Percentiles rank a stretch among this genome's conserved stretches.
Evolutionary conservation across 1,284 basidiomycete genomes (phyloP).

Genomic region (Vanrija humicola): DNA sequence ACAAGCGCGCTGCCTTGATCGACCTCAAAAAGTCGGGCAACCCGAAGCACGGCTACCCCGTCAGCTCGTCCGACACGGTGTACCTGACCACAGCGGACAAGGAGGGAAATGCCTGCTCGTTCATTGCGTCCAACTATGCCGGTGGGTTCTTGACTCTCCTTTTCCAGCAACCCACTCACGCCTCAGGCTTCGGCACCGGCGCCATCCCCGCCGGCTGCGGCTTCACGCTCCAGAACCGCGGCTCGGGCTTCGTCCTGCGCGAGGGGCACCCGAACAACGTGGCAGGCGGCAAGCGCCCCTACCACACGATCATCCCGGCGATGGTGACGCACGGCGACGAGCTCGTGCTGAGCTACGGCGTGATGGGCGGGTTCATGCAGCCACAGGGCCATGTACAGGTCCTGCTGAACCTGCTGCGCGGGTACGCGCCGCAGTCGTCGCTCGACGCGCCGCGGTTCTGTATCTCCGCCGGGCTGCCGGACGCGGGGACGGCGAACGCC

Average conservation of each 20-base stretch:
- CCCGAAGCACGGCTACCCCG: constrained; percentile 54
- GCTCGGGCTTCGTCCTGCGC: constrained; percentile 72
- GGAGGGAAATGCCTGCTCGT: constrained; percentile 79
- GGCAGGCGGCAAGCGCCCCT: constrained; percentile 77
- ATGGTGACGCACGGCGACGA: constrained; percentile 78
- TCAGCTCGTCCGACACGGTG: constrained; percentile 76
- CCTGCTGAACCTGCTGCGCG: constrained; percentile 54
- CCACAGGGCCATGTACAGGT: constrained; percentile 83
- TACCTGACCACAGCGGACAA: constrained; percentile 81
- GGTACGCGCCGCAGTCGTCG: constrained; percentile 60
- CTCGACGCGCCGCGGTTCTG: constrained; percentile 90
- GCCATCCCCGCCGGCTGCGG: constrained; percentile 85
- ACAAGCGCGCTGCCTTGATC: constrained; percentile 69
- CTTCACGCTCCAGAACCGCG: constrained; percentile 89
- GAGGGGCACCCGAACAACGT: constrained; percentile 75
- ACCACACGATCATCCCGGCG: constrained; percentile 91
- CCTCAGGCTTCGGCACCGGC: constrained; percentile 51
- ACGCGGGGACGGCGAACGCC: constrained; percentile 53
- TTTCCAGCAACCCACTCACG: constrained; percentile 48
- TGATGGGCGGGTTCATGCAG: constrained; percentile 95
- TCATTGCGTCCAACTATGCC: constrained; percentile 81
- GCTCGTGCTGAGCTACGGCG: constrained; percentile 81
- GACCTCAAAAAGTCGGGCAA: constrained; percentile 59
- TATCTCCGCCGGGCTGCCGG: constrained; percentile 77
- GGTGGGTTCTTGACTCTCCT: constrained; percentile 34